Percentiles rank a stretch among this genome's conserved stretches.
Evolutionary conservation across 495 filamentous ascomycete species (phyloP).

Genomic region (Tricharina praecox): DNA sequence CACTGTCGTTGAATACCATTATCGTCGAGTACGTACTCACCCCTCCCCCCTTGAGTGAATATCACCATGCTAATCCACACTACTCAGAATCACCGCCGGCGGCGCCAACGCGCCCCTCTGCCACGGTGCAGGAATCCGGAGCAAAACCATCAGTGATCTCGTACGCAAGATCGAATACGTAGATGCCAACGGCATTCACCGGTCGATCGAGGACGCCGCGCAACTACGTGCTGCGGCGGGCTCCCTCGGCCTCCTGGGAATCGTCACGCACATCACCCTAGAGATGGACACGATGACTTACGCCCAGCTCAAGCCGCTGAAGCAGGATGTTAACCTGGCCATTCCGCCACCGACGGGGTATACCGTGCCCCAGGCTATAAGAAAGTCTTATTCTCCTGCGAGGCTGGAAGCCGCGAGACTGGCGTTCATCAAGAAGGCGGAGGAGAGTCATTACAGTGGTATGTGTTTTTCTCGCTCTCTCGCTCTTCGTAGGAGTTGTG

Average conservation of each 20-base stretch:
- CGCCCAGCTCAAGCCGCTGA: slow-evolving; percentile 32
- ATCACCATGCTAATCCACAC: too few species aligned
- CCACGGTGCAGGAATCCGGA: slow-evolving; percentile 34
- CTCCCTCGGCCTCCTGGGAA: slow-evolving; percentile 34
- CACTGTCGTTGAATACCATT: slow-evolving; percentile 35
- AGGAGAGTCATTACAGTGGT: slow-evolving; percentile 30
- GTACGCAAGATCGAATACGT: slow-evolving; percentile 36
- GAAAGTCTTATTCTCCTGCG: slow-evolving; percentile 23
- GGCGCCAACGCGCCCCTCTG: slow-evolving; percentile 37
- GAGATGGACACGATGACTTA: slow-evolving; percentile 38
- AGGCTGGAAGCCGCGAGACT: slow-evolving; percentile 24
- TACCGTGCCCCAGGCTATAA: slow-evolving; percentile 31
- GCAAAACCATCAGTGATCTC: slow-evolving; percentile 34
- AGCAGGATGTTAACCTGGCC: slow-evolving; percentile 32
- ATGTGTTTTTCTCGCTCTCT: too few species aligned
- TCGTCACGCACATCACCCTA: slow-evolving; percentile 39
- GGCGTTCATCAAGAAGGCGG: slow-evolving; percentile 29
- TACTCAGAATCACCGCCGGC: slow-evolving; percentile 32
- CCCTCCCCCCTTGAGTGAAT: too few species aligned
- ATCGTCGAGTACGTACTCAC: too few species aligned
- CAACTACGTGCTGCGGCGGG: slow-evolving; percentile 34
- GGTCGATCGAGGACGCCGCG: slow-evolving; percentile 28
- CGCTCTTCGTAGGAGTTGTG: too few species aligned
- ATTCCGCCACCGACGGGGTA: slow-evolving; percentile 32
- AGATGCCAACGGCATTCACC: slow-evolving; percentile 33